These are phyloP conservation scores for Pyrenopolyporus hunteri DNA, from an alignment of 495 filamentous ascomycete genomes.

Conservation along the genomic window DNA sequence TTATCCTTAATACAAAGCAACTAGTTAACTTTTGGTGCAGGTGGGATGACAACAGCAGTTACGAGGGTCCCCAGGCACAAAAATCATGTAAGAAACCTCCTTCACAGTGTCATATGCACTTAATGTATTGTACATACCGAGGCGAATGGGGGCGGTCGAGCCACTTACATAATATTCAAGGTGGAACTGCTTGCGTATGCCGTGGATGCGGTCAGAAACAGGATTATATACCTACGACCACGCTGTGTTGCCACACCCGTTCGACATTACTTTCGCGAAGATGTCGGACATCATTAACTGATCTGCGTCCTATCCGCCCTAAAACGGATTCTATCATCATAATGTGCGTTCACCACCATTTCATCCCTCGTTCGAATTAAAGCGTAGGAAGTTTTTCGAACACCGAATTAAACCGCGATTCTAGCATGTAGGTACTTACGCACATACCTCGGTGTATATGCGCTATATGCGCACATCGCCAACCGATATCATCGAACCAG, in stretches of 20 bases:
- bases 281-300: conserved; percentile 1
- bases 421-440: too few relatives aligned
- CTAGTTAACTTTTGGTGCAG: neutral
- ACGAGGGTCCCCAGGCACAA: neutral
- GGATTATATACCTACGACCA: conserved; percentile 4
- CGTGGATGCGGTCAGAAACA: neutral
- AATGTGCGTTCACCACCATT: too few relatives aligned
- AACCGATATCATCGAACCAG: conserved; percentile 7
- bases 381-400: too few relatives aligned
- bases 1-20: neutral
- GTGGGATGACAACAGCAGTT: conserved; percentile 2
- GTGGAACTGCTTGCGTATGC: neutral
- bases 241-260: neutral
- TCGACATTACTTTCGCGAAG: neutral
- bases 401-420: too few relatives aligned
- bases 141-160: neutral
- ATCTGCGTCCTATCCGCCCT: too few relatives aligned
- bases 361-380: too few relatives aligned
- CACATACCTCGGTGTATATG: neutral
- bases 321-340: too few relatives aligned
- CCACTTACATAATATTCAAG: neutral
- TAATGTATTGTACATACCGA: too few relatives aligned
- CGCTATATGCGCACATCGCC: neutral
- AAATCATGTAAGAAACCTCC: neutral
- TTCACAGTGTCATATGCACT: too few relatives aligned